Evolutionary conservation across 768 basidiomycete species (phyloP).

Genomic region (Pisolithus albus): DNA sequence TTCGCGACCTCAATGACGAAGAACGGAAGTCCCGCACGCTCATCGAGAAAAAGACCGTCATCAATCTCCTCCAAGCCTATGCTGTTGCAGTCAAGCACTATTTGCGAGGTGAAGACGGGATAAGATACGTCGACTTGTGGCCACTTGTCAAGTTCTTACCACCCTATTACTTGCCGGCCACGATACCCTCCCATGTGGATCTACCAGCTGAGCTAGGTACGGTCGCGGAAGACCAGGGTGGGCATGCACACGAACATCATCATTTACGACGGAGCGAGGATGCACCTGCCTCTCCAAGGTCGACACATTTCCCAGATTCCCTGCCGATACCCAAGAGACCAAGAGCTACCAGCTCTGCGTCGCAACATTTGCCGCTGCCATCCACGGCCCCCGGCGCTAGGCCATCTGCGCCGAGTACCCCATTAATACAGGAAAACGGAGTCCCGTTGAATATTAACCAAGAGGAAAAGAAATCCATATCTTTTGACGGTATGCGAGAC

Average conservation of each 20-base stretch:
- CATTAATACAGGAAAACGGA: constrained; percentile 4
- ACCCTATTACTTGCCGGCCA: constrained; percentile 49
- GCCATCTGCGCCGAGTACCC: constrained; percentile 9
- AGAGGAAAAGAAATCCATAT: background rate
- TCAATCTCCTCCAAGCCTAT: constrained; percentile 63
- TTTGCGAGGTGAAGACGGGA: constrained; percentile 46
- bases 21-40: constrained; percentile 42
- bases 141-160: constrained; percentile 70
- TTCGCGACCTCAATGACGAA: constrained; percentile 14
- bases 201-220: constrained; percentile 4
- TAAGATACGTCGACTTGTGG: constrained; percentile 44
- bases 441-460: constrained; percentile 2
- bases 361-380: constrained; percentile 25
- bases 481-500: background rate
- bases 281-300: constrained; percentile 5
- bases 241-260: background rate
- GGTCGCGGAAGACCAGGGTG: background rate
- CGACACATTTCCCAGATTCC: constrained; percentile 3
- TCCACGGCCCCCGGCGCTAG: constrained; percentile 14
- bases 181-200: constrained; percentile 37
- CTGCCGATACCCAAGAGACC: constrained; percentile 1
- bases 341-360: constrained; percentile 6
- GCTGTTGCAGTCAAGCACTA: constrained; percentile 66
- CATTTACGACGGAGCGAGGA: background rate
- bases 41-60: constrained; percentile 61